Conservation (phyloP, 345 rosid species). For the Gossypium australe region DNA sequence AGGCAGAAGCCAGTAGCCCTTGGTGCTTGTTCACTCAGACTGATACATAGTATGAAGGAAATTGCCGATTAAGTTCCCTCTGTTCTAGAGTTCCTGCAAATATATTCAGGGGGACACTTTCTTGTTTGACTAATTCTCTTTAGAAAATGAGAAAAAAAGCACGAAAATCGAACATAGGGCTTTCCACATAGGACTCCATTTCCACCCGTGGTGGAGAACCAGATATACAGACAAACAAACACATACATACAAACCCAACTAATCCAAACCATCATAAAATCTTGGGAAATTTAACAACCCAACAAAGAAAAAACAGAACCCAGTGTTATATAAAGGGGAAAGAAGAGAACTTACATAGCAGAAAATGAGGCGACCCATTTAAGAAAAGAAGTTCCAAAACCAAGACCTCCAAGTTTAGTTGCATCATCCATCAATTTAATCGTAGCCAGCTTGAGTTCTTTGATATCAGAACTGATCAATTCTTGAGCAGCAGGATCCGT, state of each 20-base stretch:
- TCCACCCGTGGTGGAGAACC: background rate
- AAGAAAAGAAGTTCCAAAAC: conserved; percentile 75
- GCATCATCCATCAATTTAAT: conserved; percentile 50
- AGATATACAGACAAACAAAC: background rate
- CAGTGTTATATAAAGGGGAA: background rate
- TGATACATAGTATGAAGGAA: background rate
- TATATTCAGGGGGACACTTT: too few relatives aligned
- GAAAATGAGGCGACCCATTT: conserved; percentile 83
- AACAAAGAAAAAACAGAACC: background rate
- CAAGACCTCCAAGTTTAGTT: conserved; percentile 56
- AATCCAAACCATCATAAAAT: background rate
- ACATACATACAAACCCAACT: background rate
- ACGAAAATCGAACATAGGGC: too few relatives aligned
- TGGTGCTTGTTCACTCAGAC: background rate
- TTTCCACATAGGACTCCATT: background rate
- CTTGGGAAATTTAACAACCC: background rate
- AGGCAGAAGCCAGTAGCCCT: background rate
- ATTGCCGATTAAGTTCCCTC: too few relatives aligned
- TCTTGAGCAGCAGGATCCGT: conserved; percentile 35
- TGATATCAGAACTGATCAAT: conserved; percentile 56
- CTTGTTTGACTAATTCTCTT: too few relatives aligned
- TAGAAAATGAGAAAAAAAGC: too few relatives aligned
- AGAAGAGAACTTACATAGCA: conserved; percentile 55
- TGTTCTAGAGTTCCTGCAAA: too few relatives aligned
- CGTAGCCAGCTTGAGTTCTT: conserved; percentile 49